Base-by-base conservation (phyloP, 2,329 filamentous ascomycete species). In the Colletotrichum noveboracense region DNA sequence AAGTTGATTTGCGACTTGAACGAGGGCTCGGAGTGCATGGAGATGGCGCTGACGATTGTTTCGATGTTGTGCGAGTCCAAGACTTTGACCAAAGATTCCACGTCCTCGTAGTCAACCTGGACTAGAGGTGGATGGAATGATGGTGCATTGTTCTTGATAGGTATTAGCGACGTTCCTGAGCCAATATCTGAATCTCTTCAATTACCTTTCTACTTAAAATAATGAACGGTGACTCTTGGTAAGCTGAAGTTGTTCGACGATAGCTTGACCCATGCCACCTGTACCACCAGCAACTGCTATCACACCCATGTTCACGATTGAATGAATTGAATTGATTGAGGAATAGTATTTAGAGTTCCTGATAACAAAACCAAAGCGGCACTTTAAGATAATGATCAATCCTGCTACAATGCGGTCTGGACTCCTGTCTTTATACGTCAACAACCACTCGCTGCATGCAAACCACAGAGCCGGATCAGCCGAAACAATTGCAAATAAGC, bases 201-300 rank as follows among this genome's bases (percentile, higher is more conserved):
- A 24, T 26, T 7, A 70, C 66, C 28, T 9, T 32, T 6, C 71
- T 26, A 12, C 21, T 36, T 4, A 89, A 76, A 5, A 88, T 79
- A 58, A 86, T 78, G 8, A 88, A 80, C n/a, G 85, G 69, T 86
- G 5, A 1, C 3, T 82, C 38, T 84, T 83, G 18, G 72, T 79
- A 28, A 78, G 81, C 18, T 75, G 76, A 12, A 89, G 74, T 16
- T 81, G 84, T 18, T 89, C 87, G n/a, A 88, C 84, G 26, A 90
- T 82, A 0, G 86, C 84, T 26, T 82, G 83, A 12, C 87, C 88
- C 2, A 89, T 78, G 13, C 80, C 80, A 30, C 87, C 87, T 1
- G 84, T 85, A 10, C 87, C 88, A 60, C 87, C 87, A 12, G 86
- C 85, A 24, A 89, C 83, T 58, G 85, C 87, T 36, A 89, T 38